These are phyloP conservation scores for Penicillium hesseltinei DNA, from an alignment of 2,329 filamentous ascomycete species.

Conservation along the genomic window DNA sequence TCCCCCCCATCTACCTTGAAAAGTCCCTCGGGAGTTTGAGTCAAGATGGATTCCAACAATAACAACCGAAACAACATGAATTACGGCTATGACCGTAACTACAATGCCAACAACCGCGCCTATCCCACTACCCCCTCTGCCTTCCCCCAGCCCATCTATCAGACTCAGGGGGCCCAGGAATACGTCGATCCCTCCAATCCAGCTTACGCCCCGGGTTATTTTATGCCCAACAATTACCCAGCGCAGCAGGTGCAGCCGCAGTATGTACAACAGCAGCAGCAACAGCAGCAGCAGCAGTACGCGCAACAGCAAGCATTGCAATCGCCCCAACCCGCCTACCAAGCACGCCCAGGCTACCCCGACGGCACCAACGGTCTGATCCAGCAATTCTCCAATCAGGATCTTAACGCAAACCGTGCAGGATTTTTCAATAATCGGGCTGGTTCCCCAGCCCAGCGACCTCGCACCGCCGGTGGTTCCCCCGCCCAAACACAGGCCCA, in stretches of 20 bases:
- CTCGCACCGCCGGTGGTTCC: constrained; percentile 73
- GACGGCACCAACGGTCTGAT: constrained; percentile 88
- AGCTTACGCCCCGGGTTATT: constrained; percentile 54
- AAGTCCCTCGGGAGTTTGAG: constrained; percentile 20
- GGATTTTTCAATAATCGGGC: constrained; percentile 66
- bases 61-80: constrained; percentile 49
- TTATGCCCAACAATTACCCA: constrained; percentile 59
- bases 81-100: constrained; percentile 60
- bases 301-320: constrained; percentile 52
- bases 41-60: constrained; percentile 52
- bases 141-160: constrained; percentile 86
- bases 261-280: constrained; percentile 45
- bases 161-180: constrained; percentile 59
- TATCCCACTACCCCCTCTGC: constrained; percentile 92
- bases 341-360: constrained; percentile 52
- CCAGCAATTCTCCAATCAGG: constrained; percentile 96
- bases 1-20: constrained; percentile 12
- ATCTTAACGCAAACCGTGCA: constrained; percentile 71
- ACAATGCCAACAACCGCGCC: constrained; percentile 64
- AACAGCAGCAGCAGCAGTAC: constrained; percentile 54
- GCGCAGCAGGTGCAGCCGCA: constrained; percentile 48
- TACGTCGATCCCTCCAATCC: constrained; percentile 54
- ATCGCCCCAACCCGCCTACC: constrained; percentile 56
- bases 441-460: constrained; percentile 70
- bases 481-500: constrained; percentile 52